These are phyloP conservation scores for Phytophthora ramorum DNA, from an alignment of 352 stramenopile genomes.

Conservation along the genomic window DNA sequence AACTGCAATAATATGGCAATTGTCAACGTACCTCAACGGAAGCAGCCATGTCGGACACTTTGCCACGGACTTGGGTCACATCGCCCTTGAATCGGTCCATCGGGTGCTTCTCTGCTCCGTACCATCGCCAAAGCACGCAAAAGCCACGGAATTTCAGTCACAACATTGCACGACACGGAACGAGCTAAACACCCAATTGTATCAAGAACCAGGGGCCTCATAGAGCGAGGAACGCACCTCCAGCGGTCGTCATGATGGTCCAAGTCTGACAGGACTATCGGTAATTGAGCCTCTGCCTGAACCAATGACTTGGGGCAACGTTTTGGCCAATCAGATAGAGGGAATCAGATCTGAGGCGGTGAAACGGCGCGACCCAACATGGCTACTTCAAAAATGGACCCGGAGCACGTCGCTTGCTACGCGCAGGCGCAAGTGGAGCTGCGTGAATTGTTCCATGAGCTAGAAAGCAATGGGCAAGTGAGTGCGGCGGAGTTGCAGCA, in stretches of 20 bases:
- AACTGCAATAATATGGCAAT: neutral
- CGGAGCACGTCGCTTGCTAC: constrained; percentile 49
- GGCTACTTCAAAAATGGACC: constrained; percentile 47
- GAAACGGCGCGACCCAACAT: constrained; percentile 30
- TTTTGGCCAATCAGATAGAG: constrained; percentile 46
- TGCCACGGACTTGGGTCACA: constrained; percentile 58
- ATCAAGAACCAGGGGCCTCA: neutral
- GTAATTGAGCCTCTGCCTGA: constrained; percentile 10
- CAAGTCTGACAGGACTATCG: neutral
- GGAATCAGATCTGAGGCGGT: constrained; percentile 6
- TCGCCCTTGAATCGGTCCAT: constrained; percentile 69
- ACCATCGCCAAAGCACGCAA: constrained; percentile 12
- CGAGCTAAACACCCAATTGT: constrained; percentile 2
- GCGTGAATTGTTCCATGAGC: constrained; percentile 64
- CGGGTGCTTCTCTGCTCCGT: constrained; percentile 42
- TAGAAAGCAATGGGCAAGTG: constrained; percentile 58
- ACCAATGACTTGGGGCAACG: constrained; percentile 9
- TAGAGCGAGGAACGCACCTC: constrained; percentile 40
- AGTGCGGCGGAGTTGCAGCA: constrained; percentile 50
- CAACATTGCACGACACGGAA: neutral
- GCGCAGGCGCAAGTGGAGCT: constrained; percentile 59
- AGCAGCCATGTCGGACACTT: constrained; percentile 52
- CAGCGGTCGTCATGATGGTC: constrained; percentile 37
- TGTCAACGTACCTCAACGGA: constrained; percentile 48
- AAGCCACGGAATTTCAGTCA: constrained; percentile 10